Evolutionary conservation across 805 yeast genomes (phyloP).

Genomic region (Martiniozyma abietophila): DNA sequence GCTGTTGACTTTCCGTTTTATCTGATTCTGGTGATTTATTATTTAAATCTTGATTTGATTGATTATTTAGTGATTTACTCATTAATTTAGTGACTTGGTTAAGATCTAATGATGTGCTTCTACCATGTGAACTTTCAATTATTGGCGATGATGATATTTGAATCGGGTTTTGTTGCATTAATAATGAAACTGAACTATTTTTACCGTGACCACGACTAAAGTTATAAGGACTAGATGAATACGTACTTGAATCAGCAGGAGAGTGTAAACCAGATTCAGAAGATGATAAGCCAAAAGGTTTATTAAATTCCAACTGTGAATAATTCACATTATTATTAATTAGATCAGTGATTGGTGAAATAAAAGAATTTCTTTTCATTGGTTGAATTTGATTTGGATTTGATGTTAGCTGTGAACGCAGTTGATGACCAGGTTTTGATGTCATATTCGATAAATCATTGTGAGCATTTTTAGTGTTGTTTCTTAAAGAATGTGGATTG

Average conservation of each 20-base stretch:
- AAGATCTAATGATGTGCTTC: slow-evolving; percentile 9
- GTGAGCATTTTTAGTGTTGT: no score
- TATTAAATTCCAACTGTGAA: no score
- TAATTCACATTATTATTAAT: slow-evolving; percentile 5
- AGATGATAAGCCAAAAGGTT: no score
- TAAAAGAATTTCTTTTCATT: slow-evolving; percentile 16
- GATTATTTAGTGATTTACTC: slow-evolving; percentile 2
- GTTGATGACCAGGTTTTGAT: slow-evolving; percentile 18
- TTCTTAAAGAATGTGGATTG: background rate
- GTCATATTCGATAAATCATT: slow-evolving; percentile 3
- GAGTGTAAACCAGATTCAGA: no score
- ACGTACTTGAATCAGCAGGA: no score
- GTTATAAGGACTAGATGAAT: no score
- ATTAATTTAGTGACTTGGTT: slow-evolving; percentile 12
- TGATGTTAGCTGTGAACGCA: slow-evolving; percentile 7
- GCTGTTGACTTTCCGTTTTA: slow-evolving; percentile 8
- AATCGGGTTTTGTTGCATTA: no score
- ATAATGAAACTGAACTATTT: slow-evolving; percentile 3
- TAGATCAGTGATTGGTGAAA: slow-evolving; percentile 22
- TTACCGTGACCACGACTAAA: no score
- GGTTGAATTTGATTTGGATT: background rate
- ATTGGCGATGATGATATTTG: background rate
- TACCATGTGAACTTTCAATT: background rate
- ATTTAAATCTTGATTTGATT: no score
- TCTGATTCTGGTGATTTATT: no score